Evolutionary conservation across 2,329 filamentous ascomycete genomes (phyloP), one percentile per base, ranked within the genome.

Genomic region (Penicillium sp.): DNA sequence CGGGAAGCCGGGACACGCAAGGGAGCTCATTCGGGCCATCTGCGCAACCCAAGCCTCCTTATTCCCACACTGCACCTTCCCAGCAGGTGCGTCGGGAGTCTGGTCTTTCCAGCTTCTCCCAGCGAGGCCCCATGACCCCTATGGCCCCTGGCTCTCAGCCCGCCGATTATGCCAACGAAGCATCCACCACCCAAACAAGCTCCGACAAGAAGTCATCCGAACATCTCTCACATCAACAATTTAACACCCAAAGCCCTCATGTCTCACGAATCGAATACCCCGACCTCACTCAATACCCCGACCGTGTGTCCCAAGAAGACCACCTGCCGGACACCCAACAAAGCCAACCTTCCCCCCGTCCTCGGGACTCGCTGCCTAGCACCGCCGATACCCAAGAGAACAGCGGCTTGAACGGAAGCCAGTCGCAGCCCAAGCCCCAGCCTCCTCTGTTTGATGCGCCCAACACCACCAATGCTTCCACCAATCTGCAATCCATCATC

Each of bases 101-200:
- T 50, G 78, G 77, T 3, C 68, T 78, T 42, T 79, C 77, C 4
- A 76, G 67, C 55, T 69, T 80, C 39, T 79, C 79, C 2, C 79
- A 82, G 61, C 77, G 73, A 56, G 75, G 74, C 24, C 81, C 78
- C 6, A 80, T 84, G 62, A 86, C 83, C 2, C 83, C 82, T 21
- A 80, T 87, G 75, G 78, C 79, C 8, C 79, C 79, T 11, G 81
- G 82, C 54, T 84, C 84, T 31, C 80, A 86, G 67, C 76, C 80
- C 14, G 77, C 77, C 21, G 83, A 87, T 83, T 87, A 86, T 55
- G 77, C 87, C 49, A 97, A 97, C 65, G 92, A 96, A 66, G 93
- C 92, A 1, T 96, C 92, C 2, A 95, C 92, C 1, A 97, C 92
- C 1, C 86, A 86, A 21, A 88, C 86, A 2, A 96, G 92, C 2